Conservation (phyloP, 306 rosid genomes). For the Senna siamea region DNA sequence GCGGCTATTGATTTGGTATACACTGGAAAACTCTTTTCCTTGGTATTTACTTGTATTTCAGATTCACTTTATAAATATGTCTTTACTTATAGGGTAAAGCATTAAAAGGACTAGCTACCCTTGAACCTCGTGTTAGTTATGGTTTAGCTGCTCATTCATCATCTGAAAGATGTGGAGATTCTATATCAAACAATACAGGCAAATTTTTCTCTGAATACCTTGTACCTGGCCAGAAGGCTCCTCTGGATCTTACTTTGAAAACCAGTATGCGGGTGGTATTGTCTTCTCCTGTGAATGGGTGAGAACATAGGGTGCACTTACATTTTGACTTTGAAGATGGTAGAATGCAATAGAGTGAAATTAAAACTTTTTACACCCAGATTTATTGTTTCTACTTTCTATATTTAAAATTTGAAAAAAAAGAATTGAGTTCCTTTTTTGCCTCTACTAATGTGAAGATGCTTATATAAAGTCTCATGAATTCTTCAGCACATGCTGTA, state of each 20-base stretch:
- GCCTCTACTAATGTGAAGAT: background rate
- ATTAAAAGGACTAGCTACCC: conserved; percentile 69
- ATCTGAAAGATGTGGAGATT: conserved; percentile 45
- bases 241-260: conserved; percentile 90
- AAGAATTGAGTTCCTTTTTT: conserved; percentile 4
- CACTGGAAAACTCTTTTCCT: conserved; percentile 9
- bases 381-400: background rate
- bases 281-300: conserved; percentile 64
- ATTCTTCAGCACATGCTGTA: no score
- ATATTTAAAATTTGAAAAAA: background rate
- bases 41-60: conserved; percentile 8
- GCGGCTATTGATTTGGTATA: conserved; percentile 78
- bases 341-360: conserved; percentile 17
- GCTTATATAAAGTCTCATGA: conserved; percentile 10
- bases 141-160: conserved; percentile 57
- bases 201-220: conserved; percentile 52
- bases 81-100: conserved; percentile 68
- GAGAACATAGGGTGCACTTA: conserved; percentile 41
- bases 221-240: conserved; percentile 72
- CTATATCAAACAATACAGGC: conserved; percentile 43
- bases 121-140: conserved; percentile 37
- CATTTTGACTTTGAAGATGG: conserved; percentile 16
- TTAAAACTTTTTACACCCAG: conserved; percentile 11
- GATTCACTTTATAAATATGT: conserved; percentile 14
- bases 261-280: conserved; percentile 68